Evolutionary conservation across 1,284 basidiomycete species (phyloP), one percentile per base, ranked within the genome.

Genomic region (Puccinia hordei): DNA sequence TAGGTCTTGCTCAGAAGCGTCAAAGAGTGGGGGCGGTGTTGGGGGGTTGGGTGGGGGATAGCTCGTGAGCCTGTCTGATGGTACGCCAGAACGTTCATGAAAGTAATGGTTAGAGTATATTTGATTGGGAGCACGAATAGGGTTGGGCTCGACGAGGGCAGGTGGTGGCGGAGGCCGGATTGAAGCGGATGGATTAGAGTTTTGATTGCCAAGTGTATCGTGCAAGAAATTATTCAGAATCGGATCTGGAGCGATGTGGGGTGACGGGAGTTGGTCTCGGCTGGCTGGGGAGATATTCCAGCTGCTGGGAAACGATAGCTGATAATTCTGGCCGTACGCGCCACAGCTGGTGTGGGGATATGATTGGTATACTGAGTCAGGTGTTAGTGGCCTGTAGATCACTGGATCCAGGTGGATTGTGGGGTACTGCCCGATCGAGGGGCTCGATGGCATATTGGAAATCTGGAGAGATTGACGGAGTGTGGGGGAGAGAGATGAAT

Each of bases 11-110:
- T 78, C 76, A 2, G 65, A 71, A 12, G 61, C 53, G 68, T 71
- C 66, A 46, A 78, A 78, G 8, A 78, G 66, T 17, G 76, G 76
- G 2, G 66, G 76, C 2, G 66, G 76, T 1, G 76, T 69, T 59
- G 65, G 53, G 8, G 63, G 74, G 49, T 68, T 77, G 30, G 59
- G 41, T 10, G 44, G 49, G 9, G 65, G 49, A 41, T 55, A 41
- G 27, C 30, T 44, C 2, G 30, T 49, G 24, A 49, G 73, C 27
- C 9, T 33, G 17, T 75, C 59, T 65, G 55, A 41, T 44, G 73
- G 30, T 27, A 35, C 13, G 44, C 24, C 19, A 49, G 57, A 33
- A 75, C 59, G 46, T 6, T 74, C 27, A 38, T 27, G 57, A 12
- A 75, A 73, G 33, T 30, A 73, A 5, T 73, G 73, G 41, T 65